Evolutionary conservation across 352 stramenopile genomes (phyloP).

Genomic region (Phytopythium montanum): DNA sequence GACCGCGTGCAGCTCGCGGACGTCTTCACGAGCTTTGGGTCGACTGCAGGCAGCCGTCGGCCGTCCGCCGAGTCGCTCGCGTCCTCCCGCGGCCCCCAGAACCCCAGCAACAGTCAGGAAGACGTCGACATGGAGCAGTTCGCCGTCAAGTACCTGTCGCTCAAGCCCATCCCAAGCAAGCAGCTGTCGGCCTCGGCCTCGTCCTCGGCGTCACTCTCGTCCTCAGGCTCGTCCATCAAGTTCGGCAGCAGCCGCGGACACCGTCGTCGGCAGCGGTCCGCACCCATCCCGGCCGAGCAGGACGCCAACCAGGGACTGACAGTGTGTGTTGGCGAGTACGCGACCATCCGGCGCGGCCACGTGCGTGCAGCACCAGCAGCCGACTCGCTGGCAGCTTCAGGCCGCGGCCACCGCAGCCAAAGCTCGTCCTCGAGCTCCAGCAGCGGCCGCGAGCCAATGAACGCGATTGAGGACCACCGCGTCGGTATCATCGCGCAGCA

Average conservation of each 20-base stretch:
- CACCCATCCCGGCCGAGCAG: conserved; percentile 5
- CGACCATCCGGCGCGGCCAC: conserved; percentile 46
- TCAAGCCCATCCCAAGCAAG: conserved; percentile 30
- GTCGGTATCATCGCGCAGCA: conserved; percentile 67
- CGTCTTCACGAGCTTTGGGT: conserved; percentile 58
- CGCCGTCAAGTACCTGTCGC: conserved; percentile 55
- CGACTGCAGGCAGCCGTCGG: conserved; percentile 6
- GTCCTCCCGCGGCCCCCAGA: conserved; percentile 10
- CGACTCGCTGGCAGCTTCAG: conserved; percentile 3
- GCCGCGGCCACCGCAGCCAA: not conserved
- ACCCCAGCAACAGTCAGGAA: not conserved
- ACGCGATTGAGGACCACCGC: conserved; percentile 27
- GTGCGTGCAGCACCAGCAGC: conserved; percentile 25
- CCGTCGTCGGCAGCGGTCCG: conserved; percentile 10
- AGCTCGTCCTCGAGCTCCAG: not conserved
- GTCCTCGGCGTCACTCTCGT: conserved; percentile 20
- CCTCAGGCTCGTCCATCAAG: conserved; percentile 24
- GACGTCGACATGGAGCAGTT: conserved; percentile 6
- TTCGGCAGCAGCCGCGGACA: conserved; percentile 14
- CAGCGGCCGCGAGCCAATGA: not conserved
- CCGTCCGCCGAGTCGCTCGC: conserved; percentile 31
- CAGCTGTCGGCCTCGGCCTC: conserved; percentile 33
- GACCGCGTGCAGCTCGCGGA: conserved; percentile 53
- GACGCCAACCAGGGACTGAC: conserved; percentile 14
- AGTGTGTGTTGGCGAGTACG: conserved; percentile 61